Conservation (phyloP, 352 stramenopile genomes). For the Phytopythium boreale region DNA sequence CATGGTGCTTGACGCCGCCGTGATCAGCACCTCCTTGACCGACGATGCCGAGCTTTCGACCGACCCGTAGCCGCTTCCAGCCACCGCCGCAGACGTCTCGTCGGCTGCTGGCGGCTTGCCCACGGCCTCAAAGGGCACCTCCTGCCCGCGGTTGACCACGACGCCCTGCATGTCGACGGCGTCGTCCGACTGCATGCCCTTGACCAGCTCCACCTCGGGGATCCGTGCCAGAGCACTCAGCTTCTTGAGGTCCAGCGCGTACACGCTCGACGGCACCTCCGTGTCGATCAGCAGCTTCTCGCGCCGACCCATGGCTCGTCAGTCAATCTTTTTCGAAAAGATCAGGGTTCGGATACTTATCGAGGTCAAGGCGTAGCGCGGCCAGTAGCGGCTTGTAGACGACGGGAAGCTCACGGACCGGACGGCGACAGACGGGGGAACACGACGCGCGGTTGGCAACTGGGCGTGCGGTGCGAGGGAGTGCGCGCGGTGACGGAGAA, state of each 20-base stretch:
- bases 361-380: not conserved
- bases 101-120: constrained; percentile 35
- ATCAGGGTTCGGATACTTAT: not conserved
- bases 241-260: constrained; percentile 64
- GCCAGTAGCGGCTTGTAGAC: not conserved
- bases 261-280: constrained; percentile 79
- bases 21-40: constrained; percentile 78
- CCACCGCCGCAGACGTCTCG: constrained; percentile 1
- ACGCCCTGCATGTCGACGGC: constrained; percentile 82
- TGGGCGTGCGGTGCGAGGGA: not conserved
- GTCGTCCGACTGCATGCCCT: constrained; percentile 68
- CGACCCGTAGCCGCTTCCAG: not conserved
- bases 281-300: constrained; percentile 58
- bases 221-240: constrained; percentile 64
- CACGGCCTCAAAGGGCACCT: constrained; percentile 77
- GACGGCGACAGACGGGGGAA: not conserved
- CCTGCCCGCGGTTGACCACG: constrained; percentile 70
- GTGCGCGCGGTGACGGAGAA: not conserved
- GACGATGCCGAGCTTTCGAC: not conserved
- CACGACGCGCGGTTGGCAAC: not conserved
- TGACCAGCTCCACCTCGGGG: constrained; percentile 62
- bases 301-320: constrained; percentile 27
- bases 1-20: constrained; percentile 74
- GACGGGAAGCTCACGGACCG: not conserved
- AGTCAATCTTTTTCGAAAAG: not conserved